Evolutionary conservation across 352 stramenopile species (phyloP), one percentile per base, ranked within the genome.

Genomic region (Blastocystis sp.): DNA sequence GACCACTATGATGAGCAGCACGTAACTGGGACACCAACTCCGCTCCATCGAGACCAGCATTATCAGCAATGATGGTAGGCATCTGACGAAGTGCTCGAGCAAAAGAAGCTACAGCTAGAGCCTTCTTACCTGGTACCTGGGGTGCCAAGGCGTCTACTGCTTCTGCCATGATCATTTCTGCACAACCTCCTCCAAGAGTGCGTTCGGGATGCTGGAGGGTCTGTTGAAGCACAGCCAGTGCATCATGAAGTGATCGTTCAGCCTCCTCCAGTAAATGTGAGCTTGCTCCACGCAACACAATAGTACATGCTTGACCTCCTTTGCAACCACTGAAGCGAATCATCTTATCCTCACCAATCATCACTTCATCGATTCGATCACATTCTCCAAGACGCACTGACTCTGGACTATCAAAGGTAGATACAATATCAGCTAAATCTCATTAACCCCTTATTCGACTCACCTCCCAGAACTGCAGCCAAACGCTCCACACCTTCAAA

Each of bases 401-500:
- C 87, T 99, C 96, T 0, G 96, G 96, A 90, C 96, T 94, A 90
- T 99, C 97, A 90, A 99, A 99, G 15, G 97, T 99, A 69, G 95
- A 98, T 15, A 93, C 93, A 64, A 98, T 98, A 75, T 98, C 95
- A 13, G 93, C 92, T 11, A 90, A 89, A 5, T 6, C 37, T 77
- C 5, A 75, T 40, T 9, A 9, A 17, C 1, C n/a, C 33, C 9
- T 22, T 1, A 35, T 17, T n/a, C 13, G 5, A 5, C 54, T 51
- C 5, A 80, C 92, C 96, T 73, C 96, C 96, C 42, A 95, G 97
- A 69, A 99, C 97, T 22, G 95, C 96, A 6, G 97, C 95, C 42
- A 99, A 92, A 64, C 97, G 94, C 91, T 99, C 97, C 79, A 99
- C 97, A 57, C 97, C 97, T 90, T 99, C 97, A 92, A 99, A 99